A percentile compares a stretch with the other conserved stretches of the same genome.
Conservation (phyloP, 2,329 filamentous ascomycete species). For the Venturia pyrina region DNA sequence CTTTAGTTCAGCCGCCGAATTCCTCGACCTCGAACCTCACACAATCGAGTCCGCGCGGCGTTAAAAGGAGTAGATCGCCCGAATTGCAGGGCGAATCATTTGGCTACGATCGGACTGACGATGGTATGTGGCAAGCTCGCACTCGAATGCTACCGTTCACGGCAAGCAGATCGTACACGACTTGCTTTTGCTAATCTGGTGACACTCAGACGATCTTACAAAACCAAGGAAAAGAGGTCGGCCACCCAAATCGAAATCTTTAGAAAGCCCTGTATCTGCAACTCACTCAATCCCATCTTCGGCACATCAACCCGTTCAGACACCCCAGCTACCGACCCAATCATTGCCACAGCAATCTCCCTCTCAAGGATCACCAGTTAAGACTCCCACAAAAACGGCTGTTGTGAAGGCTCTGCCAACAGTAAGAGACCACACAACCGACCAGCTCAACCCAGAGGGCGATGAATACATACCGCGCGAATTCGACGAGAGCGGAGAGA, state of each 20-base stretch:
- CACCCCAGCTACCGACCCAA: constrained; percentile 44
- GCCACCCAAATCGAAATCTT: constrained; percentile 51
- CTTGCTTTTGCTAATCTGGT: constrained; percentile 9
- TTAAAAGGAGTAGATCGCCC: constrained; percentile 33
- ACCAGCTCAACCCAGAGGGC: constrained; percentile 78
- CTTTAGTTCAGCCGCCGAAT: constrained; percentile 8
- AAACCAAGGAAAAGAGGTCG: constrained; percentile 39
- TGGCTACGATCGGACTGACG: constrained; percentile 23
- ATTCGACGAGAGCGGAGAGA: constrained; percentile 84
- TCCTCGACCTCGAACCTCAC: constrained; percentile 20
- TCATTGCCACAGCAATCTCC: constrained; percentile 42
- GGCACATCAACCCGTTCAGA: constrained; percentile 37
- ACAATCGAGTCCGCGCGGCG: constrained; percentile 25
- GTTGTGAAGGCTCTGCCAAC: constrained; percentile 92
- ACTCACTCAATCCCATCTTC: constrained; percentile 43
- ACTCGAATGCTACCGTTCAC: constrained; percentile 4
- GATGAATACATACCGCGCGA: constrained; percentile 95
- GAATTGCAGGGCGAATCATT: constrained; percentile 22
- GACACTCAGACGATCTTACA: constrained; percentile 15
- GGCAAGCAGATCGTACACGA: not conserved
- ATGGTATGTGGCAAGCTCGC: constrained; percentile 19
- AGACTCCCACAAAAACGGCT: constrained; percentile 66
- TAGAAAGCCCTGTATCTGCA: constrained; percentile 48
- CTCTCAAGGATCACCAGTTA: constrained; percentile 58
- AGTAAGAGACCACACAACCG: constrained; percentile 92